These are phyloP conservation scores for Alternaria tenuissima DNA, from an alignment of 2,329 filamentous ascomycete species.

Conservation along the genomic window DNA sequence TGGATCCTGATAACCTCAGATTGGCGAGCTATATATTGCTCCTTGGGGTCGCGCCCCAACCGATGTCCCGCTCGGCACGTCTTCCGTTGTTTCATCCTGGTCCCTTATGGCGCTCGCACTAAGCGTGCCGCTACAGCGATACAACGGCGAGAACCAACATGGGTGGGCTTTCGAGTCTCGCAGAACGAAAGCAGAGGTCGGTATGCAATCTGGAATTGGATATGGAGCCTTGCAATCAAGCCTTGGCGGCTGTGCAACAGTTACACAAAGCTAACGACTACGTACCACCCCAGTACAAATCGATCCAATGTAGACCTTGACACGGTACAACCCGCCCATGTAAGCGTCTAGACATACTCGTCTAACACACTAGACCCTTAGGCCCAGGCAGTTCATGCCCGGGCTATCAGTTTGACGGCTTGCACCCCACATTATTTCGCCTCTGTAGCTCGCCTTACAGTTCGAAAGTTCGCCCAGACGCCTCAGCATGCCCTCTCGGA, in stretches of 20 bases:
- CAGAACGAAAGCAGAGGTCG: background rate
- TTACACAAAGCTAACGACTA: background rate
- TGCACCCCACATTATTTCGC: constrained; percentile 1
- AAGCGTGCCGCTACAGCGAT: constrained; percentile 15
- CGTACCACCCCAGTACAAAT: background rate
- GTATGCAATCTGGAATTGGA: background rate
- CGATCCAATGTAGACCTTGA: background rate
- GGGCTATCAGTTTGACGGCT: constrained; percentile 3
- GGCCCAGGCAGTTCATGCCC: background rate
- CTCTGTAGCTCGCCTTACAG: constrained; percentile 5
- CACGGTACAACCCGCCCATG: constrained; percentile 13
- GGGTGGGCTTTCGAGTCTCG: background rate
- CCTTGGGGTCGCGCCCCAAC: background rate
- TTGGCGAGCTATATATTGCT: constrained; percentile 1
- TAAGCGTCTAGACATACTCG: constrained; percentile 16
- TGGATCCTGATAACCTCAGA: background rate
- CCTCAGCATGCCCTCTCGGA: constrained; percentile 2
- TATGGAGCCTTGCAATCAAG: background rate
- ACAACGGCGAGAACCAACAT: background rate
- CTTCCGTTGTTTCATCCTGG: constrained; percentile 20
- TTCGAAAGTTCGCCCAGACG: constrained; percentile 4
- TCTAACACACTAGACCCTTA: constrained; percentile 9
- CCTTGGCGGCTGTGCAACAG: background rate
- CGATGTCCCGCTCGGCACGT: constrained; percentile 27
- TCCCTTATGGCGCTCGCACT: constrained; percentile 9